Percentiles rank a stretch among this genome's conserved stretches.
Evolutionary conservation across 108 stramenopile genomes (phyloP).

Genomic region (Cylindrotheca closterium): DNA sequence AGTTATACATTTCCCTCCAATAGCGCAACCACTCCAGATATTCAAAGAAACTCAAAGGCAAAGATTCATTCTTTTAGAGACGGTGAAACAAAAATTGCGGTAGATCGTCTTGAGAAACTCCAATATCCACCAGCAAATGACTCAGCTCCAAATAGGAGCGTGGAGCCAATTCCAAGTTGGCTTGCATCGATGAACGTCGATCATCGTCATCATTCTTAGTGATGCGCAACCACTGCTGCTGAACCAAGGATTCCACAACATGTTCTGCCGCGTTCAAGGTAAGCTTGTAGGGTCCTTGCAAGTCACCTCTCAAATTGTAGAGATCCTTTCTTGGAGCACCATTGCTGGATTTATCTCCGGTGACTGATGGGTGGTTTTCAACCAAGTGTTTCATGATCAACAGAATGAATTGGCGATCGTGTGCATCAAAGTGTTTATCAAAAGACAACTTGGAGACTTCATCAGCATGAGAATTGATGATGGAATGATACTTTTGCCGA

Average conservation of each 20-base stretch:
- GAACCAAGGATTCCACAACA: slow-evolving; percentile 15
- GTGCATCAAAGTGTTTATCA: slow-evolving; percentile 25
- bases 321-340: slow-evolving; percentile 42
- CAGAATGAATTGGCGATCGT: slow-evolving; percentile 61
- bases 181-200: slow-evolving; percentile 27
- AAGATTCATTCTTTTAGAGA: too few species aligned
- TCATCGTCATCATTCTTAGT: not conserved
- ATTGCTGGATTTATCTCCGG: slow-evolving; percentile 10
- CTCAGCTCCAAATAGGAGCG: slow-evolving; percentile 63
- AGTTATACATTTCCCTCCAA: too few species aligned
- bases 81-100: slow-evolving; percentile 73
- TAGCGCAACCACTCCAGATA: too few species aligned
- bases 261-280: slow-evolving; percentile 39
- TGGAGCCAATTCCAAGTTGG: slow-evolving; percentile 50
- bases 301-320: slow-evolving; percentile 54
- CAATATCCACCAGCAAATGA: slow-evolving; percentile 45
- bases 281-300: slow-evolving; percentile 44
- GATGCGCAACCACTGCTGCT: slow-evolving; percentile 35
- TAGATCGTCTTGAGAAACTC: slow-evolving; percentile 51
- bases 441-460: slow-evolving; percentile 39
- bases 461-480: slow-evolving; percentile 46
- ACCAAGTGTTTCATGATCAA: too few species aligned
- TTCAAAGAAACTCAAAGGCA: too few species aligned
- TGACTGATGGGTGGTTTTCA: slow-evolving; percentile 25
- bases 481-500: slow-evolving; percentile 52